Evolutionary conservation across 148 eudicot genomes (phyloP).

Genomic region (Silene latifolia): DNA sequence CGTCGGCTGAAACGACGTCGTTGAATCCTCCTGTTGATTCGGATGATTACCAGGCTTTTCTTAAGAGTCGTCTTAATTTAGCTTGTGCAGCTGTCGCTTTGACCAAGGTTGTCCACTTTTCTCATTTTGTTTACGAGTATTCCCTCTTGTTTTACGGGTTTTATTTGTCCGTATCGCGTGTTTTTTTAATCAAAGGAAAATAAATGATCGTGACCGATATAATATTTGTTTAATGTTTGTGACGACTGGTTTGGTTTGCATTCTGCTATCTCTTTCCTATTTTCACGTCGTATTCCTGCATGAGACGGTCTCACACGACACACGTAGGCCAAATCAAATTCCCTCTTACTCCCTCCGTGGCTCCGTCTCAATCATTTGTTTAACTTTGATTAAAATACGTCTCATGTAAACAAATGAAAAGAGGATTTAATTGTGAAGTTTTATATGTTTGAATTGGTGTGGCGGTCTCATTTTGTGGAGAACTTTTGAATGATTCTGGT

Average conservation of each 20-base stretch:
- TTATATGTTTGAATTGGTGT: neutral
- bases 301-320: too few relatives aligned
- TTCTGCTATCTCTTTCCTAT: neutral
- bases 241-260: constrained; percentile 1
- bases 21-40: constrained; percentile 39
- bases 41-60: constrained; percentile 67
- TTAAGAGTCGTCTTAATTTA: constrained; percentile 61
- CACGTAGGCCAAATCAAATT: too few relatives aligned
- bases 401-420: too few relatives aligned
- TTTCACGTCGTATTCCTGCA: too few relatives aligned
- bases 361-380: too few relatives aligned
- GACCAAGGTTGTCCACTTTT: constrained; percentile 43
- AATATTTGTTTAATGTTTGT: neutral
- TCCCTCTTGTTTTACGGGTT: neutral
- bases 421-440: too few relatives aligned
- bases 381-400: too few relatives aligned
- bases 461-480: neutral
- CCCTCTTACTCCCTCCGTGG: too few relatives aligned
- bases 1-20: constrained; percentile 21
- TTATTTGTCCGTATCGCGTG: too few relatives aligned
- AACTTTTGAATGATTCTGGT: too few relatives aligned
- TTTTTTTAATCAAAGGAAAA: too few relatives aligned
- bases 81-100: constrained; percentile 92
- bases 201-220: too few relatives aligned
- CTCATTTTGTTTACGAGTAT: neutral